These are phyloP conservation scores for Xerophyta viscosa DNA, from an alignment of 106 monocot species.

Conservation along the genomic window DNA sequence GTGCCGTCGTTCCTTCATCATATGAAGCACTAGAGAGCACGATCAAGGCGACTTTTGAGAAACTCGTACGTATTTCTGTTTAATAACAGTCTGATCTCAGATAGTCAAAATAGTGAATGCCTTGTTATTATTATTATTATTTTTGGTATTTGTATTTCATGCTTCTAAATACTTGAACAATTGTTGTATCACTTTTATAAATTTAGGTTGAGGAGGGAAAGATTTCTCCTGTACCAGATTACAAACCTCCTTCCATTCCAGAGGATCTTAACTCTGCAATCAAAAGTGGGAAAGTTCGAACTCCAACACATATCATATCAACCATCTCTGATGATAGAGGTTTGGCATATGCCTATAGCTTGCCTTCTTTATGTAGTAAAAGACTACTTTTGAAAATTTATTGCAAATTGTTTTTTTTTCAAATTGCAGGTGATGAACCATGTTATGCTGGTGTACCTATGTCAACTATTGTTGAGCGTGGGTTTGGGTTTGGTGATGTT, in stretches of 20 bases:
- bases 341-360: slow-evolving; percentile 21
- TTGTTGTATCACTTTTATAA: not conserved
- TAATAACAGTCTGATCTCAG: no score
- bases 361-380: not conserved
- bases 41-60: slow-evolving; percentile 82
- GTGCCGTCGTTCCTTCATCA: slow-evolving; percentile 93
- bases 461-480: slow-evolving; percentile 82
- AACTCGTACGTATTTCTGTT: slow-evolving; percentile 47
- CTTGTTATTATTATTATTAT: no score
- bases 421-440: slow-evolving; percentile 83
- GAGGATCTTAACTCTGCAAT: slow-evolving; percentile 89
- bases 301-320: slow-evolving; percentile 97
- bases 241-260: slow-evolving; percentile 82
- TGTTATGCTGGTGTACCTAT: slow-evolving; percentile 96
- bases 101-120: no score
- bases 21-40: slow-evolving; percentile 82
- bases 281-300: slow-evolving; percentile 94
- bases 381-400: not conserved
- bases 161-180: no score
- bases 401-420: not conserved
- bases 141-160: no score
- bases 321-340: slow-evolving; percentile 99
- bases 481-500: slow-evolving; percentile 60
- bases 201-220: slow-evolving; percentile 89
- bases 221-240: slow-evolving; percentile 55